Evolutionary conservation across 2,329 filamentous ascomycete genomes (phyloP).

Genomic region (Pyrenophora graminea): DNA sequence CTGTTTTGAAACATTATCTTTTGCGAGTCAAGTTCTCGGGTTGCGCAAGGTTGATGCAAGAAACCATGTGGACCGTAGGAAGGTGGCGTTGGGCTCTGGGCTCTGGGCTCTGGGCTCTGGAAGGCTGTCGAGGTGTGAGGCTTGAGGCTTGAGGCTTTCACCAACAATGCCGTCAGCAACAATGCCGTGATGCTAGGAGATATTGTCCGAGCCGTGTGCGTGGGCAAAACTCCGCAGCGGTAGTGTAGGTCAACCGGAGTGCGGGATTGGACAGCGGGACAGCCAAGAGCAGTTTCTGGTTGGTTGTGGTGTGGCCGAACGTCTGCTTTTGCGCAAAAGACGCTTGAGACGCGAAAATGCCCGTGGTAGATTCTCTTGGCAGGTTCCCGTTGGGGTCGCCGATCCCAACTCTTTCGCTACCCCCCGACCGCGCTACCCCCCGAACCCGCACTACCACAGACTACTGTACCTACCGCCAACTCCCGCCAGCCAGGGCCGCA

Average conservation of each 20-base stretch:
- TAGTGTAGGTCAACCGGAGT: too few relatives aligned
- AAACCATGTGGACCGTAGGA: not conserved
- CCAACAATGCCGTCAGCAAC: not conserved
- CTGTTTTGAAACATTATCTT: not conserved
- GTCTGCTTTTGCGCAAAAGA: too few relatives aligned
- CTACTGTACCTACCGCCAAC: not conserved
- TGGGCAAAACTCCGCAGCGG: too few relatives aligned
- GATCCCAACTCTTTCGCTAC: slow-evolving; percentile 3
- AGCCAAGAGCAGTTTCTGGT: too few relatives aligned
- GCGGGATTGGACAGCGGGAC: too few relatives aligned
- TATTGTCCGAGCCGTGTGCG: slow-evolving; percentile 4
- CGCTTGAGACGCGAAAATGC: not conserved
- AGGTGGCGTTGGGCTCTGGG: too few relatives aligned
- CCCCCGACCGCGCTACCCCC: not conserved
- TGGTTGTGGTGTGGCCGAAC: too few relatives aligned
- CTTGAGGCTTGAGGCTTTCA: not conserved
- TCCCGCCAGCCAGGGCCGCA: not conserved
- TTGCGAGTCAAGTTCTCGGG: slow-evolving; percentile 3
- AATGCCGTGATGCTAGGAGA: not conserved
- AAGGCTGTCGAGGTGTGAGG: not conserved
- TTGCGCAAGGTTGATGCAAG: not conserved
- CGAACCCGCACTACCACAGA: not conserved
- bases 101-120: not conserved
- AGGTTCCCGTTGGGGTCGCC: not conserved
- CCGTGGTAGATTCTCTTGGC: not conserved